Percentiles rank a stretch among this genome's conserved stretches.
phyloP scores from a whole-genome alignment of 257 asterid species.

The Vinca minor region DNA sequence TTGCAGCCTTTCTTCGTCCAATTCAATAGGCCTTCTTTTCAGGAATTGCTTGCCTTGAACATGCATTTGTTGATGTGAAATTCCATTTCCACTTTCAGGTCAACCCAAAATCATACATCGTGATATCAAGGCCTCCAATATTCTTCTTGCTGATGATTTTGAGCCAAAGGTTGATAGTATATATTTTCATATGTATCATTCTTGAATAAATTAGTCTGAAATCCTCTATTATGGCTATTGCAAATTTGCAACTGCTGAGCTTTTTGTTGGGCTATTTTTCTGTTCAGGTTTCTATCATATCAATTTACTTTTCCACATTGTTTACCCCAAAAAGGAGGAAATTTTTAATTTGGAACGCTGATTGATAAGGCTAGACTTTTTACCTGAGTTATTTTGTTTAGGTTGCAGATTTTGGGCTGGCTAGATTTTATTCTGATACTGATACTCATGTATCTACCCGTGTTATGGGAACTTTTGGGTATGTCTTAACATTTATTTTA shows the following conservation, averaged over 20 bases:
- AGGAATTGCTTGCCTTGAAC: background rate
- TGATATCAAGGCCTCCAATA: conserved; percentile 82
- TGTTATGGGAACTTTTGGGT: conserved; percentile 97
- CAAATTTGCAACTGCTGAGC: too few relatives aligned
- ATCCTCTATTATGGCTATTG: background rate
- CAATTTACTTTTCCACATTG: too few relatives aligned
- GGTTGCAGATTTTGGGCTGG: conserved; percentile 98
- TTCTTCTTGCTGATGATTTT: conserved; percentile 67
- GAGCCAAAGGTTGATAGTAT: conserved; percentile 56
- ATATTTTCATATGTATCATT: background rate
- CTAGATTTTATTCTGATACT: conserved; percentile 67
- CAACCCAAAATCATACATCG: conserved; percentile 83
- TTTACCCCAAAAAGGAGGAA: too few relatives aligned
- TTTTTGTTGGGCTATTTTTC: background rate
- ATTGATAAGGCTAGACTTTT: conserved; percentile 11
- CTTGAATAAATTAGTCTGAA: background rate
- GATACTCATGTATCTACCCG: conserved; percentile 93
- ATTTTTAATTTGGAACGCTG: too few relatives aligned
- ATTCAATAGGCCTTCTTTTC: background rate
- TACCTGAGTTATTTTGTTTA: conserved; percentile 23
- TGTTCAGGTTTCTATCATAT: background rate
- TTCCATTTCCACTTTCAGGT: conserved; percentile 42
- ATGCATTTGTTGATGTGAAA: conserved; percentile 8
- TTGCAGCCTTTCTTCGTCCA: background rate
- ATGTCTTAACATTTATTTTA: background rate